A percentile compares a stretch with the other conserved stretches of the same genome.
Evolutionary conservation across 1,139 yeast species (phyloP).

Genomic region (Kurtzmaniella quercitrusa): DNA sequence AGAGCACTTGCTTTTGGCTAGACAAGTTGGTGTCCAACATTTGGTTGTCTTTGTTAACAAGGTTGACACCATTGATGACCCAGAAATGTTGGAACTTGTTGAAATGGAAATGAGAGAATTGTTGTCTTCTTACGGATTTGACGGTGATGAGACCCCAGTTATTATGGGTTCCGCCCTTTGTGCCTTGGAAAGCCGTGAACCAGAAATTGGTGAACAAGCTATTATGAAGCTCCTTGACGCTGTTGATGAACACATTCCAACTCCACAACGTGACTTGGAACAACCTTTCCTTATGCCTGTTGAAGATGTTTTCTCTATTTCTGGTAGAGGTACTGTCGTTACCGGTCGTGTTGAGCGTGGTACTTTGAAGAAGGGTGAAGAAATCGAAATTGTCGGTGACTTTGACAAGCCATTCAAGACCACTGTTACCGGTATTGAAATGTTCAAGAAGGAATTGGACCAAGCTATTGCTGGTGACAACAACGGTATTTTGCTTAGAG

Average conservation of each 20-base stretch:
- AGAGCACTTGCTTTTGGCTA: constrained; percentile 95
- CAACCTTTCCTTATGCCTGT: constrained; percentile 97
- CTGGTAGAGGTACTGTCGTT: constrained; percentile 99
- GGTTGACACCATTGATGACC: constrained; percentile 96
- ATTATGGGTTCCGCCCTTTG: constrained; percentile 98
- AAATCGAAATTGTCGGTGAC: constrained; percentile 93
- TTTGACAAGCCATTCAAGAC: constrained; percentile 86
- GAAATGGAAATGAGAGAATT: constrained; percentile 99
- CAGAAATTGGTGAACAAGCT: constrained; percentile 90
- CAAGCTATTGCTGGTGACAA: constrained; percentile 93
- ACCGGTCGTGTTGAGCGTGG: constrained; percentile 99
- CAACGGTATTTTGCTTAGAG: constrained; percentile 96
- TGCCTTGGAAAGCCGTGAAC: constrained; percentile 83
- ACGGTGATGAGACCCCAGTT: constrained; percentile 97
- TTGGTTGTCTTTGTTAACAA: constrained; percentile 97
- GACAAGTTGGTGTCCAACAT: constrained; percentile 99
- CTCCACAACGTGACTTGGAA: constrained; percentile 93
- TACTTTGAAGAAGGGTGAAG: constrained; percentile 94
- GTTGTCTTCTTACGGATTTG: constrained; percentile 85
- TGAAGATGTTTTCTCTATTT: constrained; percentile 95
- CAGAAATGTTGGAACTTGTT: constrained; percentile 98
- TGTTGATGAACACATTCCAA: constrained; percentile 92
- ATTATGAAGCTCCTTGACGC: constrained; percentile 83
- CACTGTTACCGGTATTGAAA: constrained; percentile 92
- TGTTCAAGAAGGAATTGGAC: constrained; percentile 93